These are phyloP conservation scores for Brassica nigra DNA, from an alignment of 345 rosid species.

Conservation along the genomic window DNA sequence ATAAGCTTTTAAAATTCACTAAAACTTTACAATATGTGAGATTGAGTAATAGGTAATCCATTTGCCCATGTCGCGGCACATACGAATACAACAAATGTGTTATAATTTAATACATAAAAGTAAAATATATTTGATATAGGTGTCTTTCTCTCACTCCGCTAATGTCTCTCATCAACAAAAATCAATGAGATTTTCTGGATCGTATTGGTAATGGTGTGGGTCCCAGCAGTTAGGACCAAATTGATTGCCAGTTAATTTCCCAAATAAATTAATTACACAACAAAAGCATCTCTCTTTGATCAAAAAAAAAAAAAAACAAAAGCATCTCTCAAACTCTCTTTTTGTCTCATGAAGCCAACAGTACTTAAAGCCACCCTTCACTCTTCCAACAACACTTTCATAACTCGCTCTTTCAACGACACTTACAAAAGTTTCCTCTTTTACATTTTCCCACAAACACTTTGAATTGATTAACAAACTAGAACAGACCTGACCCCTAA, in stretches of 20 bases:
- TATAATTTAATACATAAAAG: neutral
- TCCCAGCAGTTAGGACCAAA: constrained; percentile 44
- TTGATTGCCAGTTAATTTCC: constrained; percentile 64
- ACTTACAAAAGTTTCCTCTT: constrained; percentile 33
- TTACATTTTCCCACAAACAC: constrained; percentile 51
- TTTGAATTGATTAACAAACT: constrained; percentile 9
- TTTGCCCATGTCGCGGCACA: constrained; percentile 38
- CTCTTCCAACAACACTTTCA: constrained; percentile 36
- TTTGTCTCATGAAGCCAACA: constrained; percentile 39
- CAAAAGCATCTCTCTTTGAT: neutral
- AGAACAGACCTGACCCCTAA: constrained; percentile 28
- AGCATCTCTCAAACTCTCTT: constrained; percentile 9
- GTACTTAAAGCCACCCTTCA: constrained; percentile 55
- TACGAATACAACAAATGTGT: constrained; percentile 31
- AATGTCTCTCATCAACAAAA: constrained; percentile 29
- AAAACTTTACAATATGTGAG: neutral
- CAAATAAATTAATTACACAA: constrained; percentile 36
- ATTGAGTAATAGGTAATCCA: constrained; percentile 20
- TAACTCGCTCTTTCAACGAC: constrained; percentile 8
- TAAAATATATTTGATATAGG: too few relatives aligned
- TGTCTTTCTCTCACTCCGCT: constrained; percentile 3
- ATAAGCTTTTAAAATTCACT: constrained; percentile 10
- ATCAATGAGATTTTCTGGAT: constrained; percentile 24
- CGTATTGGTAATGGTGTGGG: constrained; percentile 45
- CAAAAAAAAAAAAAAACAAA: neutral